These are phyloP conservation scores for Zygosaccharomyces rouxii DNA, from an alignment of 805 yeast species.

Conservation along the genomic window DNA sequence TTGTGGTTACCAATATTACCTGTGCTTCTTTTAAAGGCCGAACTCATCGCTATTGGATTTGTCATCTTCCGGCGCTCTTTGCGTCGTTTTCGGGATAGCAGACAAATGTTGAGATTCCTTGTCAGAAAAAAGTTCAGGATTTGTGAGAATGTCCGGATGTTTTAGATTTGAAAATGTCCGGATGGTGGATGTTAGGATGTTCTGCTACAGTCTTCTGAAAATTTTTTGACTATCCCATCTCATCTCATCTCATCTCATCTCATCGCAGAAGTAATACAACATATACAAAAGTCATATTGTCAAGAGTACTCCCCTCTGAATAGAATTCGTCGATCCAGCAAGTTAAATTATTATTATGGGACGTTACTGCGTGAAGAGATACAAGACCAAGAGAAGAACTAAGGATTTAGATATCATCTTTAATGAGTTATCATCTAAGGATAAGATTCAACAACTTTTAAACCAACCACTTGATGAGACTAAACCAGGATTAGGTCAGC, in stretches of 20 bases:
- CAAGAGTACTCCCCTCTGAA: neutral
- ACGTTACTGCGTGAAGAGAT: constrained; percentile 77
- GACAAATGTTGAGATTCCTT: neutral
- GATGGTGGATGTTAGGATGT: constrained; percentile 1
- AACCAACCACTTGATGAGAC: constrained; percentile 86
- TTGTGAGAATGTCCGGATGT: constrained; percentile 7
- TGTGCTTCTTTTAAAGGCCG: neutral
- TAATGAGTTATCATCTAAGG: constrained; percentile 63
- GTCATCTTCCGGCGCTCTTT: constrained; percentile 2
- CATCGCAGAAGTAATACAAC: neutral
- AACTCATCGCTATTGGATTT: constrained; percentile 2
- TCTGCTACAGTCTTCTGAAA: neutral
- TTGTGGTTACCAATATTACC: neutral
- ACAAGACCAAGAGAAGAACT: constrained; percentile 84
- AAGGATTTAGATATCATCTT: constrained; percentile 81
- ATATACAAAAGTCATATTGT: neutral
- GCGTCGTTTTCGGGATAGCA: neutral
- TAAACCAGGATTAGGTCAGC: constrained; percentile 92
- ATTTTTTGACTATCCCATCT: constrained; percentile 14
- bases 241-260: constrained; percentile 12
- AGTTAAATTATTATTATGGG: constrained; percentile 53
- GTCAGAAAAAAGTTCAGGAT: neutral
- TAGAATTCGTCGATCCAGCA: neutral
- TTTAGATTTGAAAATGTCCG: neutral
- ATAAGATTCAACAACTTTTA: constrained; percentile 59